Base-by-base conservation (phyloP, 139 green algal genomes). In the Tetraselmis chui region DNA sequence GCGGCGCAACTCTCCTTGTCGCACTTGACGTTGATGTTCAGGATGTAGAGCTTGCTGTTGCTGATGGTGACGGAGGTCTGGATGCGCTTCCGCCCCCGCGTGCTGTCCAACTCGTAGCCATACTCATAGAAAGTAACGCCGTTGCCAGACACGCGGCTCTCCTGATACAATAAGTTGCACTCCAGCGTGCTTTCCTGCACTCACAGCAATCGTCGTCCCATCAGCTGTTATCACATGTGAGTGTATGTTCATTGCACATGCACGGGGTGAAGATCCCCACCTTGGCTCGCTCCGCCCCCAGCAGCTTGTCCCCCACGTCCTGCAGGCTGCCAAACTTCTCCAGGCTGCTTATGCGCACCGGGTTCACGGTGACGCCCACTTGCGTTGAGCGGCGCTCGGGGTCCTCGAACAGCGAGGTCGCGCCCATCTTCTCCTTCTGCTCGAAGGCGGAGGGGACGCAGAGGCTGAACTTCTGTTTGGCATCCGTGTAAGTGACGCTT, bases 81-180 rank as follows among this genome's bases (percentile, higher is more conserved):
- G 27, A 96, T 92, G 27, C 90, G 86, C 85, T 97, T 97, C 5
- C 81, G 81, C 0, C 93, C 93, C 0, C 93, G 86, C 0, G 93
- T 97, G 81, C 81, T 92, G 83, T 94, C 87, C 58, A 97, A 86
- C n/a, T 94, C 89, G 76, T 97, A 97, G 86, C 93, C 87, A 31
- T 91, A 94, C 23, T 90, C 83, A 77, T 93, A 94, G 0, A 76
- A 58, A 23, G 58, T 29, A 23, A 31, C 29, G 1, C 24, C 23
- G 28, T 0, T 0, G 24, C 29, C 11, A 28, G n/a, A 79, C 23
- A 29, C 5, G 31, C 1, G 1, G 23, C 2, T 18, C 2, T 23
- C 58, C 30, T 87, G 76, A 18, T 27, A 23, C 59, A 95, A 2
- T 80, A 96, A 78, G 18, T 31, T 2, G 1, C 90, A 87, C 1